Percentiles rank a stretch among this genome's conserved stretches.
Conservation (phyloP, 169 alveolate genomes). For the Cystoisospora suis region DNA sequence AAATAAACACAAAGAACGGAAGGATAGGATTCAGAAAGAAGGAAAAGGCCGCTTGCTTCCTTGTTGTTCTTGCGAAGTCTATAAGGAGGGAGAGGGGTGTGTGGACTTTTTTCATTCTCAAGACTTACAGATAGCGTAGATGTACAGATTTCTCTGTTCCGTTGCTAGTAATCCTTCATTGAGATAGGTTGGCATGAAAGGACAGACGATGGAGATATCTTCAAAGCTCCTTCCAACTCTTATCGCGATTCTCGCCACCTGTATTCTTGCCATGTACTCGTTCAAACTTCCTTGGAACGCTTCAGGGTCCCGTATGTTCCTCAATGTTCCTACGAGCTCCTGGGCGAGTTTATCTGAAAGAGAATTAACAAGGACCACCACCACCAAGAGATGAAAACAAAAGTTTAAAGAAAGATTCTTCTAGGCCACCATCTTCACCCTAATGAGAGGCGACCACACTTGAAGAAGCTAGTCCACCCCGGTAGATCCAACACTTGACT, state of each 20-base stretch:
- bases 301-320: not conserved
- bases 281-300: not conserved
- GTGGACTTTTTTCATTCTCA: not conserved
- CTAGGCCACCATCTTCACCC: no score
- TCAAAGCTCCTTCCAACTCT: not conserved
- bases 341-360: not conserved
- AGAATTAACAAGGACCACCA: no score
- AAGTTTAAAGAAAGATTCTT: no score
- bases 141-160: not conserved
- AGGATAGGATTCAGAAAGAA: not conserved
- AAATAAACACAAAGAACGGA: no score
- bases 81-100: not conserved
- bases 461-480: no score
- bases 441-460: no score
- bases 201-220: constrained; percentile 14
- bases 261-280: not conserved
- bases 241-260: not conserved
- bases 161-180: not conserved
- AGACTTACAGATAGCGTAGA: constrained; percentile 1
- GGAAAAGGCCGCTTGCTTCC: not conserved
- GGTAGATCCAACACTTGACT: no score
- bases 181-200: constrained; percentile 6
- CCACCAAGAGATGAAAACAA: no score
- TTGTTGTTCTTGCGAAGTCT: not conserved
- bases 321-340: not conserved